phyloP scores from a whole-genome alignment of 2,329 filamentous ascomycete genomes.

The Colletotrichum truncatum region DNA sequence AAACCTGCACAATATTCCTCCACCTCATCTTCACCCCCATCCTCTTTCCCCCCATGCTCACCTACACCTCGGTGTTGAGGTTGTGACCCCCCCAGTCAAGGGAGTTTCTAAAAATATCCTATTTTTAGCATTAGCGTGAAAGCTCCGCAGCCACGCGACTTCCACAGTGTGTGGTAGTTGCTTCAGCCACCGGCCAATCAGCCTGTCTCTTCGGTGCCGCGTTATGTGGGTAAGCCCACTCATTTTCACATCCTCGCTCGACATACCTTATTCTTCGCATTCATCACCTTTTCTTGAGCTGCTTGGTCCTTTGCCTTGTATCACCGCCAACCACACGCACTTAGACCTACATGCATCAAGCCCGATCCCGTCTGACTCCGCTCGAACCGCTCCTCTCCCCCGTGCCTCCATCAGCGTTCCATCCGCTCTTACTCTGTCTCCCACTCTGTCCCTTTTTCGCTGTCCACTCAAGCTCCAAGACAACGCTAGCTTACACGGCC shows the following conservation, averaged over 20 bases:
- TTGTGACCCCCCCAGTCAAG: conserved; percentile 1
- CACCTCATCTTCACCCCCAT: background rate
- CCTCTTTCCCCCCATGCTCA: background rate
- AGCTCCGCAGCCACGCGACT: conserved; percentile 26
- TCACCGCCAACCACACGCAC: background rate
- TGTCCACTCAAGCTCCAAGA: background rate
- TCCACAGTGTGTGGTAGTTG: background rate
- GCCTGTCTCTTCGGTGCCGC: background rate
- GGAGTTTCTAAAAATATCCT: conserved; percentile 29
- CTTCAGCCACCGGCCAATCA: conserved; percentile 5
- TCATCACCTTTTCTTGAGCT: background rate
- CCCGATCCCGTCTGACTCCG: background rate
- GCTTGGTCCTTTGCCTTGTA: background rate
- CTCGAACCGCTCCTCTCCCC: background rate
- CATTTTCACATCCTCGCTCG: conserved; percentile 2
- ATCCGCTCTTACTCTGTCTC: background rate
- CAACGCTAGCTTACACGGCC: conserved; percentile 1
- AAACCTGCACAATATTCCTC: background rate
- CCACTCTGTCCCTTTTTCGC: too few species aligned
- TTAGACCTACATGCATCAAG: background rate
- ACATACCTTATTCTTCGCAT: too few species aligned
- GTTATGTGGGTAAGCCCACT: conserved; percentile 23
- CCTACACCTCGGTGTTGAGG: conserved; percentile 2
- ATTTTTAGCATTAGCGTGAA: conserved; percentile 26
- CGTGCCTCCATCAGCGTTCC: background rate